Percentiles rank a stretch among this genome's conserved stretches.
Conservation (phyloP, 805 yeast genomes). For the Pichia rugopelliculosa region DNA sequence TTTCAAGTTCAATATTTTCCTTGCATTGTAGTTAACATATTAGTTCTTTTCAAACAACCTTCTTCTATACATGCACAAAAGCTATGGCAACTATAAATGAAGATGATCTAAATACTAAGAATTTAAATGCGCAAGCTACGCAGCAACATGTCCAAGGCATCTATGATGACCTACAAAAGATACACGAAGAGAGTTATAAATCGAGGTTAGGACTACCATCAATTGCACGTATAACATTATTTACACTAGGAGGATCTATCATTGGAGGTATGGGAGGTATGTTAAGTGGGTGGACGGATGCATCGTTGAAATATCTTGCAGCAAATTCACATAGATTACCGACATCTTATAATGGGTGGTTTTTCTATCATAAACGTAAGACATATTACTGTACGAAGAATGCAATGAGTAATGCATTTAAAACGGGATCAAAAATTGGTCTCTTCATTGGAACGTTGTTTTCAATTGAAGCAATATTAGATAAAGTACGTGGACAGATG, state of each 20-base stretch:
- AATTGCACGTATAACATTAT: slow-evolving; percentile 35
- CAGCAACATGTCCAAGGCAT: slow-evolving; percentile 11
- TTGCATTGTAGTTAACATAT: too few relatives aligned
- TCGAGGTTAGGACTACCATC: slow-evolving; percentile 45
- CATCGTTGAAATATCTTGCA: slow-evolving; percentile 59
- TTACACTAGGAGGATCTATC: slow-evolving; percentile 33
- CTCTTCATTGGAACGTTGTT: slow-evolving; percentile 43
- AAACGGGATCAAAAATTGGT: slow-evolving; percentile 35
- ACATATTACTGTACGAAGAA: slow-evolving; percentile 61
- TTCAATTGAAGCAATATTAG: slow-evolving; percentile 56
- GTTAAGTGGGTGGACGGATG: slow-evolving; percentile 46
- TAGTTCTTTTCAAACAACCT: not conserved
- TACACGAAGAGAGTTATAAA: slow-evolving; percentile 12
- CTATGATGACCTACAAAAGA: slow-evolving; percentile 10
- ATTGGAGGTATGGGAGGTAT: slow-evolving; percentile 51
- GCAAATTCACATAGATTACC: slow-evolving; percentile 83
- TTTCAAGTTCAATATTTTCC: not conserved
- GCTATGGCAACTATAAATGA: slow-evolving; percentile 13
- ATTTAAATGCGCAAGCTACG: slow-evolving; percentile 10
- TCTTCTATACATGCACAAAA: not conserved
- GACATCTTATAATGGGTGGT: slow-evolving; percentile 75
- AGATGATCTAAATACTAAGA: slow-evolving; percentile 11
- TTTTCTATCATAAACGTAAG: slow-evolving; percentile 76
- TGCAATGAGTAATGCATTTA: slow-evolving; percentile 45
- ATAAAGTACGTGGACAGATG: slow-evolving; percentile 38